Evolutionary conservation across 768 basidiomycete species (phyloP), one percentile per base, ranked within the genome.

Genomic region (Lyophyllum shimeji): DNA sequence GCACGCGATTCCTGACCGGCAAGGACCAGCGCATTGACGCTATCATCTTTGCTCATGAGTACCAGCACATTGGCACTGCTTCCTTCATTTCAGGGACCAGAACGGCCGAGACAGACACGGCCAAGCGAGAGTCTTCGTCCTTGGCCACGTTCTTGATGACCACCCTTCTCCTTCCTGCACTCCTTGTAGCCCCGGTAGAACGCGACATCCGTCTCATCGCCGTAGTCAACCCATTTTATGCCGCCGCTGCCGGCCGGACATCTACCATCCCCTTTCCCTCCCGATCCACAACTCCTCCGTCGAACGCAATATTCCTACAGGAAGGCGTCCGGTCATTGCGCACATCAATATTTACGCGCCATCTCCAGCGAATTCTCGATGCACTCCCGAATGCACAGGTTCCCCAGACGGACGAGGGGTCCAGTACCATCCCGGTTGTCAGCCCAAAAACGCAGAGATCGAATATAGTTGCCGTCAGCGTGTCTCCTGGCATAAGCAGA

Each of bases 131-230:
- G 49, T 67, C 73, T 0, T 69, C 72, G 1, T 83, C 86, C 0
- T 68, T 90, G 34, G 86, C 87, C 20, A 88, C 87, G 1, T 95
- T 94, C 71, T 74, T 94, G 53, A 78, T 95, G 5, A 77, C 82
- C 7, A 95, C 93, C 1, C 76, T 91, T 6, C 78, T 97, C 0
- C 79, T 96, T 0, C 93, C 94, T 2, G 77, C 82, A 25, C 74
- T 96, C 3, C 83, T 97, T 15, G 84, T 89, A 23, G 87, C 90
- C 0, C 93, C 94, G 0, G 77, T 81, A n/a, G 94, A 95, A 66
- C 81, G 94, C 33, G 91, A 95, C 60, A 92, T 97, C 40, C 87
- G 95, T n/a, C 82, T 97, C 60, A 76, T 98, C 66, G 86, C 86
- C 53, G 77, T 94, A 39, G 81, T 95, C 66, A 93, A 94, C 56